These are phyloP conservation scores for Persicaria maculosa DNA, from an alignment of 148 eudicot species.

Conservation along the genomic window DNA sequence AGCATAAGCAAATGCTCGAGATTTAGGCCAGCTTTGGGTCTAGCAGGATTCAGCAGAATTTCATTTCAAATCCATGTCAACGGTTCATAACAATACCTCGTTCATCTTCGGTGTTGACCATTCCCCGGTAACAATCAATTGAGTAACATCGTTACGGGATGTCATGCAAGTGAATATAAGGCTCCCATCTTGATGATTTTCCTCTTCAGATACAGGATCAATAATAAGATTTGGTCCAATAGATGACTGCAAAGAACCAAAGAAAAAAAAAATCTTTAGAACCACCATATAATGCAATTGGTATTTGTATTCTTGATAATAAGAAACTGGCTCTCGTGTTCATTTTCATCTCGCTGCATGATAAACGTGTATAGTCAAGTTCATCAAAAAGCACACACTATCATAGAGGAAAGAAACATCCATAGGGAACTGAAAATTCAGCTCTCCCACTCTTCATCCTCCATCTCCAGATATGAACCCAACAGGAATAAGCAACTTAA, in stretches of 20 bases:
- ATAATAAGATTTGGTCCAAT: slow-evolving; percentile 77
- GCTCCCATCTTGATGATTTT: slow-evolving; percentile 84
- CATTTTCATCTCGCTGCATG: neutral
- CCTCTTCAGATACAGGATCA: slow-evolving; percentile 86
- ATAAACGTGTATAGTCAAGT: neutral
- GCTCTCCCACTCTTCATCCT: neutral
- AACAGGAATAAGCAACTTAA: neutral
- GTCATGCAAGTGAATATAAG: slow-evolving; percentile 77
- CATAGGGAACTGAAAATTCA: too few relatives aligned
- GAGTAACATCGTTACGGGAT: slow-evolving; percentile 80
- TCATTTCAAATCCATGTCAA: neutral
- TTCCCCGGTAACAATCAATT: slow-evolving; percentile 76
- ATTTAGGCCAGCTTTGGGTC: too few relatives aligned
- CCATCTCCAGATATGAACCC: neutral
- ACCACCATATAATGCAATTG: neutral
- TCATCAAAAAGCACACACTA: too few relatives aligned
- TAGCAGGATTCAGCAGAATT: too few relatives aligned
- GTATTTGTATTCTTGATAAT: neutral
- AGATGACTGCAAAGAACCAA: slow-evolving; percentile 43
- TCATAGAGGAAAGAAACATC: too few relatives aligned
- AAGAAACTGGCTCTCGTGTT: neutral
- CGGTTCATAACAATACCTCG: slow-evolving; percentile 41
- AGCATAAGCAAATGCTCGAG: too few relatives aligned
- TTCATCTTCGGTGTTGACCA: slow-evolving; percentile 83
- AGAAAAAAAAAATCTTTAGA: neutral